Evolutionary conservation across 768 basidiomycete genomes (phyloP).

Genomic region (Roridomyces roridus): DNA sequence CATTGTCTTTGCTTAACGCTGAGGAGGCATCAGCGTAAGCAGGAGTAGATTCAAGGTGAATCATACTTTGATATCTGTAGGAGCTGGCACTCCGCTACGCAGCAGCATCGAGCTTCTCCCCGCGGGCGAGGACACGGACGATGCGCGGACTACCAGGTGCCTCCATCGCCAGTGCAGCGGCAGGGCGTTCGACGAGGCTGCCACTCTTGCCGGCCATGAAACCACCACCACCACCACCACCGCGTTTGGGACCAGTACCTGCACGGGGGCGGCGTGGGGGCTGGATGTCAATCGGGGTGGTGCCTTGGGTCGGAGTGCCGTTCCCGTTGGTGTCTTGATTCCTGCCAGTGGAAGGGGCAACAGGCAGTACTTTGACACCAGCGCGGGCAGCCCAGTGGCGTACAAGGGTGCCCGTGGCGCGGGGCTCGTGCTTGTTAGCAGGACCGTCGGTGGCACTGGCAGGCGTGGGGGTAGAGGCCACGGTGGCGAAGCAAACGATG

Average conservation of each 20-base stretch:
- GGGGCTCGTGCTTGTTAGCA: conserved; percentile 67
- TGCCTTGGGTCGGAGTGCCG: background rate
- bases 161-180: conserved; percentile 85
- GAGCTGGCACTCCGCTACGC: background rate
- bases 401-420: conserved; percentile 68
- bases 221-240: conserved; percentile 20
- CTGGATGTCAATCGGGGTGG: background rate
- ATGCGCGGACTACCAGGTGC: conserved; percentile 65
- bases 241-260: conserved; percentile 30
- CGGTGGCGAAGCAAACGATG: conserved; percentile 35
- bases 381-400: conserved; percentile 72
- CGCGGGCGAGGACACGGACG: conserved; percentile 80
- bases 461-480: conserved; percentile 34
- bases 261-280: conserved; percentile 8
- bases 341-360: conserved; percentile 43
- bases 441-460: conserved; percentile 68
- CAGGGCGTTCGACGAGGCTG: conserved; percentile 73
- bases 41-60: too few species aligned
- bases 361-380: conserved; percentile 60
- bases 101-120: conserved; percentile 78
- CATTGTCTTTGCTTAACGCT: too few species aligned
- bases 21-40: too few species aligned
- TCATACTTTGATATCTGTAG: too few species aligned
- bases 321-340: conserved; percentile 8
- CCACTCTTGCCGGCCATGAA: conserved; percentile 28